phyloP scores from a whole-genome alignment of 1,284 basidiomycete genomes.

The Naganishia albida region DNA sequence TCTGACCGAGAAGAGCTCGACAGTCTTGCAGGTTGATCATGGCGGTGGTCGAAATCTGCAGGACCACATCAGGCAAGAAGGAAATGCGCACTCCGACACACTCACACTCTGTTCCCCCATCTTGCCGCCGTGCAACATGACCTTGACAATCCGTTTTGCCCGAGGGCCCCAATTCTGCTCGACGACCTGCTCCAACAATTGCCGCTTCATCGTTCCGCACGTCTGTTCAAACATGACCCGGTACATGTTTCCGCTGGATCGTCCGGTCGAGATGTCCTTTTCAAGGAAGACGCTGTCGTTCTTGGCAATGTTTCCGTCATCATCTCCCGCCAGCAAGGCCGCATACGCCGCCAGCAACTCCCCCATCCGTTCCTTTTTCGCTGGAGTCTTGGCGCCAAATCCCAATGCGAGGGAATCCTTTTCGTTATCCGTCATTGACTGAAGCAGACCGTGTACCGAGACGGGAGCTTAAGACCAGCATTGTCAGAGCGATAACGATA shows the following conservation, averaged over 20 bases:
- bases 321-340: slow-evolving; percentile 36
- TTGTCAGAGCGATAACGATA: no score
- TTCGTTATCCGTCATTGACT: slow-evolving; percentile 60
- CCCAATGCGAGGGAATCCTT: slow-evolving; percentile 29
- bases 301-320: slow-evolving; percentile 37
- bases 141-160: slow-evolving; percentile 78
- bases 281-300: slow-evolving; percentile 62
- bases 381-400: slow-evolving; percentile 26
- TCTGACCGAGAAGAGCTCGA: slow-evolving; percentile 73
- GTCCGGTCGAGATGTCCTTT: slow-evolving; percentile 59
- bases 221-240: slow-evolving; percentile 80
- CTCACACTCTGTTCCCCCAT: slow-evolving; percentile 91
- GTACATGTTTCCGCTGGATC: slow-evolving; percentile 59
- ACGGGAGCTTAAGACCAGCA: slow-evolving; percentile 59
- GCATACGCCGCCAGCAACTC: slow-evolving; percentile 46
- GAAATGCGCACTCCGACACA: slow-evolving; percentile 27
- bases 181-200: slow-evolving; percentile 76
- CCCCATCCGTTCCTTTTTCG: slow-evolving; percentile 55
- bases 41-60: slow-evolving; percentile 83
- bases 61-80: not conserved
- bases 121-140: slow-evolving; percentile 86
- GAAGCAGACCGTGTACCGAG: slow-evolving; percentile 61
- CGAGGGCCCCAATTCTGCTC: slow-evolving; percentile 81
- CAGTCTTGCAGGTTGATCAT: slow-evolving; percentile 89
- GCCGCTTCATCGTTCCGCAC: slow-evolving; percentile 67